Evolutionary conservation across 2,329 filamentous ascomycete genomes (phyloP).

Genomic region (Fusarium irregulare): DNA sequence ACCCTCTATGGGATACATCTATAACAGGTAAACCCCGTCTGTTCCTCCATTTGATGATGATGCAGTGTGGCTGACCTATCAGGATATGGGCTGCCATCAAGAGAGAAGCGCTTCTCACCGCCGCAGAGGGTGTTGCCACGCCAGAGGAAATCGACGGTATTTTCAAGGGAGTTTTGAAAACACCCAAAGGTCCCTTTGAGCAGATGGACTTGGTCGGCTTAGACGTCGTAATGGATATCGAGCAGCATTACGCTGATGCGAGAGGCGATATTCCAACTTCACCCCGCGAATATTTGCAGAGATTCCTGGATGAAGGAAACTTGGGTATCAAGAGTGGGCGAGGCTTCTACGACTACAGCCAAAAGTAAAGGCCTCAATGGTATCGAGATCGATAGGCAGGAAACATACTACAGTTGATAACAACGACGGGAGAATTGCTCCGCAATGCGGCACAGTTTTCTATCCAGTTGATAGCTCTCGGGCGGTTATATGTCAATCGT

Average conservation of each 20-base stretch:
- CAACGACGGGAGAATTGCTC: background rate
- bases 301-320: constrained; percentile 40
- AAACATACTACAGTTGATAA: background rate
- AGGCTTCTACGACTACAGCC: constrained; percentile 45
- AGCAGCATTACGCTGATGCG: constrained; percentile 48
- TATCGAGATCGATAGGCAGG: background rate
- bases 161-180: constrained; percentile 48
- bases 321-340: constrained; percentile 47
- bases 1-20: constrained; percentile 50
- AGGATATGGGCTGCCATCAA: constrained; percentile 52
- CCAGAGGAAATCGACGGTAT: constrained; percentile 49
- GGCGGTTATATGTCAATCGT: background rate
- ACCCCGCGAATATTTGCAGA: constrained; percentile 43
- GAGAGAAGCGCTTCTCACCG: constrained; percentile 47
- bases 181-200: constrained; percentile 48
- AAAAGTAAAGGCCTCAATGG: background rate
- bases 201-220: constrained; percentile 49
- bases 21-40: constrained; percentile 41
- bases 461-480: background rate
- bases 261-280: constrained; percentile 40
- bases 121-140: constrained; percentile 47
- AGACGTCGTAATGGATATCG: constrained; percentile 49
- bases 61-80: background rate
- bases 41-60: background rate
- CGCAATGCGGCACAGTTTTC: background rate